A percentile compares a stretch with the other conserved stretches of the same genome.
These are phyloP conservation scores for Byssothecium circinans DNA, from an alignment of 2,329 filamentous ascomycete genomes.

Conservation along the genomic window DNA sequence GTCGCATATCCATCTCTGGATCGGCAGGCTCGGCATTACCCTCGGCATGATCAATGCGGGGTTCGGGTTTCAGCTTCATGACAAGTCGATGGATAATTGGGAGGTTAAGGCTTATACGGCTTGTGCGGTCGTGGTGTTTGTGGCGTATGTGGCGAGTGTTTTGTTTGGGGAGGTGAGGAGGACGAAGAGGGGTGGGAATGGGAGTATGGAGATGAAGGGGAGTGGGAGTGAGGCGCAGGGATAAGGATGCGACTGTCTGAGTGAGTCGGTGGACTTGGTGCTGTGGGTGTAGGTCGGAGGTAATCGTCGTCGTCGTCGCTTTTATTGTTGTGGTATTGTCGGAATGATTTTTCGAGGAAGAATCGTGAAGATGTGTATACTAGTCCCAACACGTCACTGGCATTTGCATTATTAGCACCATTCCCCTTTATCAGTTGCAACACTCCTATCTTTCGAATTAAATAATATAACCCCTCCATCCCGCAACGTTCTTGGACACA, in stretches of 20 bases:
- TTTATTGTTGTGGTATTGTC: too few species aligned
- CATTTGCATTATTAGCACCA: neutral
- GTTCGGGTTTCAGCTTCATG: constrained; percentile 51
- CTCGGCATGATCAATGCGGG: constrained; percentile 59
- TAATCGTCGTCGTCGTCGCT: too few species aligned
- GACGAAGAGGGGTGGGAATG: constrained; percentile 6
- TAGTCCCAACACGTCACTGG: too few species aligned
- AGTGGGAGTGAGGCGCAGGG: neutral
- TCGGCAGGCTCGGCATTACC: constrained; percentile 52
- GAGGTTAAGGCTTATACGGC: constrained; percentile 12
- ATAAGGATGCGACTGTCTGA: too few species aligned
- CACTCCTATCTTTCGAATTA: too few species aligned
- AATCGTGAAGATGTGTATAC: too few species aligned
- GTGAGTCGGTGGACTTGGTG: too few species aligned
- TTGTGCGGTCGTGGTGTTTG: constrained; percentile 15
- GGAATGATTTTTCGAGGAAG: too few species aligned
- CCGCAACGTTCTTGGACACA: neutral
- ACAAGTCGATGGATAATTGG: constrained; percentile 24
- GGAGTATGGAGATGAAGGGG: neutral
- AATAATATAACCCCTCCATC: neutral
- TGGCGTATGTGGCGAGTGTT: constrained; percentile 9
- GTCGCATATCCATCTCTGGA: constrained; percentile 56
- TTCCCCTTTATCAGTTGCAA: too few species aligned
- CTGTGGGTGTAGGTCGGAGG: too few species aligned
- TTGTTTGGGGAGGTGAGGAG: constrained; percentile 10